Conservation (phyloP, 768 basidiomycete genomes). For the Boletus rubropictus region DNA sequence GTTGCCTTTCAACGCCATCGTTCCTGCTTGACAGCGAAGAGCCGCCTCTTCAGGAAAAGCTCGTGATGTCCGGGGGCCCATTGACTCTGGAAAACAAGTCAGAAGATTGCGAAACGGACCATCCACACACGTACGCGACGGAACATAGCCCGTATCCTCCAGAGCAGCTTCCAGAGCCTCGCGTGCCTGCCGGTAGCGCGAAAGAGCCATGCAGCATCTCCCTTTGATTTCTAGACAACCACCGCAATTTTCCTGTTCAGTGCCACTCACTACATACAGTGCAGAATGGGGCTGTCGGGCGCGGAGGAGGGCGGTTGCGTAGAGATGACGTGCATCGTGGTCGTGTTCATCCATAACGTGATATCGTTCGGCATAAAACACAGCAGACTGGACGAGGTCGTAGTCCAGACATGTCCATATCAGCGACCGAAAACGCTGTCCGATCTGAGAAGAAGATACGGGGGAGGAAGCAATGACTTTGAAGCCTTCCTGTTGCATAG, state of each 20-base stretch:
- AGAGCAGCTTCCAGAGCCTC: slow-evolving; percentile 63
- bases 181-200: slow-evolving; percentile 71
- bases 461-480: slow-evolving; percentile 31
- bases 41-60: slow-evolving; percentile 69
- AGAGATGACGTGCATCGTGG: slow-evolving; percentile 81
- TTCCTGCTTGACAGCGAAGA: slow-evolving; percentile 71
- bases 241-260: slow-evolving; percentile 55
- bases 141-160: slow-evolving; percentile 45
- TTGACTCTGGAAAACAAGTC: slow-evolving; percentile 42
- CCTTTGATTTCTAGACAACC: slow-evolving; percentile 79
- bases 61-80: slow-evolving; percentile 46
- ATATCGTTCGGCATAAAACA: slow-evolving; percentile 87
- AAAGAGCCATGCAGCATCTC: slow-evolving; percentile 65
- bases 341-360: slow-evolving; percentile 61
- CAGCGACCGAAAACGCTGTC: slow-evolving; percentile 63
- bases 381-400: slow-evolving; percentile 70
- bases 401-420: slow-evolving; percentile 84
- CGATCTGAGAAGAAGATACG: slow-evolving; percentile 50
- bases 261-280: slow-evolving; percentile 58
- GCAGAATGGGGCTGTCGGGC: slow-evolving; percentile 73
- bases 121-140: slow-evolving; percentile 46
- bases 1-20: slow-evolving; percentile 73
- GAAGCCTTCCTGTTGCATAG: slow-evolving; percentile 53
- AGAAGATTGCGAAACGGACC: slow-evolving; percentile 8
- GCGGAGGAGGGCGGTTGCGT: slow-evolving; percentile 70